A percentile compares a stretch with the other conserved stretches of the same genome.
Conservation (phyloP, 2,329 filamentous ascomycete species). For the Penicillium rolfsii region DNA sequence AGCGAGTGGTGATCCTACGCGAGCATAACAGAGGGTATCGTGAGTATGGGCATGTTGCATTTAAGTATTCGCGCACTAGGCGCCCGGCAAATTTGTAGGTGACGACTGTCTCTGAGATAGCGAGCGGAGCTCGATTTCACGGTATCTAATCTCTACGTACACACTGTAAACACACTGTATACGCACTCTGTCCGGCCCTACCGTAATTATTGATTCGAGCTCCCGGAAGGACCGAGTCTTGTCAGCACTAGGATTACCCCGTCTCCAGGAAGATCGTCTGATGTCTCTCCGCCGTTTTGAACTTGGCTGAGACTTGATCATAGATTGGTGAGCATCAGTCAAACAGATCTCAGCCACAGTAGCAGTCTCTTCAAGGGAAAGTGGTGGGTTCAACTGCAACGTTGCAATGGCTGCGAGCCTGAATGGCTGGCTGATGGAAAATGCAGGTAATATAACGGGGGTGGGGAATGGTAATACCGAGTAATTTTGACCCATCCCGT, state of each 20-base stretch:
- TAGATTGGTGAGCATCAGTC: too few relatives aligned
- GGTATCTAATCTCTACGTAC: too few relatives aligned
- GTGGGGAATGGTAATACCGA: not conserved
- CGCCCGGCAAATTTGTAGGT: constrained; percentile 17
- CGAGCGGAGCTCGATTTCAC: too few relatives aligned
- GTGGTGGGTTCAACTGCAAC: not conserved
- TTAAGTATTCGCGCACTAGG: constrained; percentile 23
- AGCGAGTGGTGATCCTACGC: constrained; percentile 33
- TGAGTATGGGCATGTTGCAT: constrained; percentile 42
- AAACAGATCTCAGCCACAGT: constrained; percentile 1
- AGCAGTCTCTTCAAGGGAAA: not conserved
- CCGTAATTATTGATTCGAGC: not conserved
- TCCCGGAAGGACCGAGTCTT: not conserved
- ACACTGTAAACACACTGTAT: too few relatives aligned
- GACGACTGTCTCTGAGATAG: not conserved
- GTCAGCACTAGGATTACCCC: not conserved
- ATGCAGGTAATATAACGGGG: not conserved
- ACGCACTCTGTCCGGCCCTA: not conserved
- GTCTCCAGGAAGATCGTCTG: not conserved
- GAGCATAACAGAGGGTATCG: constrained; percentile 36
- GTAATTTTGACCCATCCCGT: not conserved
- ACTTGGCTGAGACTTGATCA: not conserved
- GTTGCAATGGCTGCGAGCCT: not conserved
- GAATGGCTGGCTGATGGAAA: not conserved
- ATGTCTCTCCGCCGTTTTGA: not conserved